These are phyloP conservation scores for Fusarium bactridioides DNA, from an alignment of 2,329 filamentous ascomycete species.

Conservation along the genomic window DNA sequence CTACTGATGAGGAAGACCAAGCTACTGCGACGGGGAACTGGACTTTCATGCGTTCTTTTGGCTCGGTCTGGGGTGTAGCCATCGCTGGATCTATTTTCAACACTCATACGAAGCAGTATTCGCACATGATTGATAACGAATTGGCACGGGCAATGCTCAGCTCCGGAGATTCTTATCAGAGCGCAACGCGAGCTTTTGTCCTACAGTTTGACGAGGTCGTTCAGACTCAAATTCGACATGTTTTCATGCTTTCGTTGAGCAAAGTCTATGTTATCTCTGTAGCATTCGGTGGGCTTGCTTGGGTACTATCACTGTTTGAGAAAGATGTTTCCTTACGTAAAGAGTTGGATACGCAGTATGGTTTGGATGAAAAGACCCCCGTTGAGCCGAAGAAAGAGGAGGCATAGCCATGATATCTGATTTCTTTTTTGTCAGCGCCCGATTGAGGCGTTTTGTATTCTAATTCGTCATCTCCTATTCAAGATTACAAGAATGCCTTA, in stretches of 20 bases:
- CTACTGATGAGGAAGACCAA: constrained; percentile 46
- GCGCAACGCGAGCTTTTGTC: constrained; percentile 38
- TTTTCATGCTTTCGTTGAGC: constrained; percentile 37
- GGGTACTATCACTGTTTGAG: constrained; percentile 40
- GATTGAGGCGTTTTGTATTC: background rate
- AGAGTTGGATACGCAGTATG: constrained; percentile 42
- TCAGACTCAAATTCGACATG: constrained; percentile 34
- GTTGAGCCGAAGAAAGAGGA: background rate
- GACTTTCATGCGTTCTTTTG: constrained; percentile 55
- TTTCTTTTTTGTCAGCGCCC: background rate
- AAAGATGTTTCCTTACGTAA: constrained; percentile 38
- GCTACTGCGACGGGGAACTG: constrained; percentile 49
- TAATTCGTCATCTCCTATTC: background rate
- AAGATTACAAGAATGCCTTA: constrained; percentile 59
- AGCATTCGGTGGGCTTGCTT: constrained; percentile 28
- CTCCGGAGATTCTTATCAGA: constrained; percentile 41
- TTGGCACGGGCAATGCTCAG: constrained; percentile 22
- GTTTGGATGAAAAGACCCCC: constrained; percentile 26
- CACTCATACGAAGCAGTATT: constrained; percentile 34
- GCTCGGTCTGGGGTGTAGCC: constrained; percentile 54
- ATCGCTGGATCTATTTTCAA: constrained; percentile 55
- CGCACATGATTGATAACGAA: constrained; percentile 32
- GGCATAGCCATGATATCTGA: background rate
- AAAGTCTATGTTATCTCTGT: constrained; percentile 37
- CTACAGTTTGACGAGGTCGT: constrained; percentile 26